Percentiles rank a stretch among this genome's conserved stretches.
phyloP scores from a whole-genome alignment of 202 grass and related monocot species.

The Schoenoplectus triqueter region DNA sequence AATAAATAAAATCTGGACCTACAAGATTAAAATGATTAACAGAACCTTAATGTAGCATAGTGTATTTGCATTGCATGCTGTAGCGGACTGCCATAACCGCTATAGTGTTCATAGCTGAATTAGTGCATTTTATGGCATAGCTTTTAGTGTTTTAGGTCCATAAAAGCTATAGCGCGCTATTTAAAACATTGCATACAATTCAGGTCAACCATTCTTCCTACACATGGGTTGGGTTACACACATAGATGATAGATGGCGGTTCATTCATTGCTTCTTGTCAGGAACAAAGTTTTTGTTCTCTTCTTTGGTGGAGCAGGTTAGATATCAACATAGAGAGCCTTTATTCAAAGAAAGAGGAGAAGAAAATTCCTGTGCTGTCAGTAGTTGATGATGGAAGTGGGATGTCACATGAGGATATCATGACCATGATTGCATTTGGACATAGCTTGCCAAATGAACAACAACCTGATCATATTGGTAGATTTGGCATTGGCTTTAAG shows the following conservation, averaged over 20 bases:
- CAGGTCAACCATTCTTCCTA: not conserved
- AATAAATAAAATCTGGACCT: too few relatives aligned
- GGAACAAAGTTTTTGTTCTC: not conserved
- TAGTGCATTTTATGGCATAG: too few relatives aligned
- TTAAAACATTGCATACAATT: too few relatives aligned
- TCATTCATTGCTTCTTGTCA: not conserved
- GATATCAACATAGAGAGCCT: constrained; percentile 61
- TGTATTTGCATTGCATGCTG: too few relatives aligned
- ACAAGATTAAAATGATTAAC: too few relatives aligned
- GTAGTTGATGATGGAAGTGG: constrained; percentile 83
- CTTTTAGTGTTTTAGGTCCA: too few relatives aligned
- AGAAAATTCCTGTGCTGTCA: constrained; percentile 72
- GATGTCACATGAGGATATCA: constrained; percentile 67
- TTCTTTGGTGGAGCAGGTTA: constrained; percentile 52
- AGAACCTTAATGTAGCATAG: too few relatives aligned
- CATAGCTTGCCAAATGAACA: constrained; percentile 60
- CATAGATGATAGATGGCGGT: not conserved
- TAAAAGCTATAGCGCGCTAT: too few relatives aligned
- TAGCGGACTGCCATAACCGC: too few relatives aligned
- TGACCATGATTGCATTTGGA: constrained; percentile 91
- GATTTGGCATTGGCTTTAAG: constrained; percentile 94
- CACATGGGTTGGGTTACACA: not conserved
- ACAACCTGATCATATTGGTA: constrained; percentile 58
- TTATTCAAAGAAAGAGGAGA: constrained; percentile 69
- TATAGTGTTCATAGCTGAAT: too few relatives aligned